Base-by-base conservation (phyloP, 108 stramenopile species). In the Chaetoceros tenuissimus region DNA sequence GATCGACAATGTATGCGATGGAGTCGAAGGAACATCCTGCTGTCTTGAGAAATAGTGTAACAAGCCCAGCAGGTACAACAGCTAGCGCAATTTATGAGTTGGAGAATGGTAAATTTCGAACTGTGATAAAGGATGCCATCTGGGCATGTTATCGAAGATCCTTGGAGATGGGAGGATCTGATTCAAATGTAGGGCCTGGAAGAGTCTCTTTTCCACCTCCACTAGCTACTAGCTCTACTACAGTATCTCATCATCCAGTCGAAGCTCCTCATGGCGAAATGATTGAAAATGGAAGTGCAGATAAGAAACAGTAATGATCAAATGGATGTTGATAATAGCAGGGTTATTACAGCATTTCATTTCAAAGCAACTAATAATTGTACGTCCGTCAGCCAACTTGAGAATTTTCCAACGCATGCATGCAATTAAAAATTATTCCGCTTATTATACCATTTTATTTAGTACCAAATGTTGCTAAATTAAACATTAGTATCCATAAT, bases 61-160 rank as follows among this genome's bases (percentile, higher is more conserved):
- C 96, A 3, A 78, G 75, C 60, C 96, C 96, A n/a, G 94, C 88
- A 0, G 96, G 96, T 31, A 97, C 96, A 23, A 97, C 96, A 13
- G 93, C 96, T 0, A 69, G 71, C 23, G 96, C 96, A 0, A 79
- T 97, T 53, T 97, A 94, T 62, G 86, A 89, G 47, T 64, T 97
- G 31, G 96, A 97, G 66, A 89, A 84, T 44, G 96, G 96, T 18
- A 80, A 77, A 54, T 90, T 93, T 58, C 78, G 93, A 13, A 92
- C 91, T 1, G 91, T 92, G 13, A 82, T 95, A 61, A 85, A 85
- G 49, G 87, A 79, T 68, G 87, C 92, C 21, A 84, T 93, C 24
- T 93, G 92, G 92, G 92, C 92, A 24, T 89, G 87, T 56, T 94
- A 94, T 53, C 63, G 86, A 52, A 49, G 88, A 56, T 66, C 67